These are phyloP conservation scores for Daldinia childiae DNA, from an alignment of 495 filamentous ascomycete genomes.

Conservation along the genomic window DNA sequence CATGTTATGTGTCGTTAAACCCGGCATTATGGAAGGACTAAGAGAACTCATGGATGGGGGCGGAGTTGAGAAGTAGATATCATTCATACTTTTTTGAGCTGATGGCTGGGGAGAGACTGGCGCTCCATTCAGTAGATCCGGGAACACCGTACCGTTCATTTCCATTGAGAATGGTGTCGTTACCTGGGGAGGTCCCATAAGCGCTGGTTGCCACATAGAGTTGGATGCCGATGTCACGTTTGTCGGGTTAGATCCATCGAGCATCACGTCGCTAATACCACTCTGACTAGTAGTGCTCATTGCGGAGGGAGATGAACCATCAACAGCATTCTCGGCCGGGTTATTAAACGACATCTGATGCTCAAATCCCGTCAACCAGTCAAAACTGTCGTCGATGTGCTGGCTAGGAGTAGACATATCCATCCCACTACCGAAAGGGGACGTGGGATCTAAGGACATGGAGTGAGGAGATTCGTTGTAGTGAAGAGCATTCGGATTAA, in stretches of 20 bases:
- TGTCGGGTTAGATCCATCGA: constrained; percentile 79
- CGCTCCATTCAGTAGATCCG: constrained; percentile 67
- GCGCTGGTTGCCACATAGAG: constrained; percentile 72
- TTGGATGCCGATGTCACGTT: constrained; percentile 54
- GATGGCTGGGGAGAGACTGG: constrained; percentile 70
- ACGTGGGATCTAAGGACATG: constrained; percentile 75
- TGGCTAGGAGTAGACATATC: constrained; percentile 61
- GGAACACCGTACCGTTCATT: constrained; percentile 62
- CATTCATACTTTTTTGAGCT: constrained; percentile 60
- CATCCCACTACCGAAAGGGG: constrained; percentile 75
- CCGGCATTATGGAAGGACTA: constrained; percentile 61
- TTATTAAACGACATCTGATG: constrained; percentile 75
- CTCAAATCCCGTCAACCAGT: constrained; percentile 89
- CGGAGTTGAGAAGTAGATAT: constrained; percentile 67
- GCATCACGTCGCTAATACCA: constrained; percentile 90
- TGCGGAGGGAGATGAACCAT: constrained; percentile 93
- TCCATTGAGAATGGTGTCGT: constrained; percentile 72
- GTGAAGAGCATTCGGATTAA: constrained; percentile 96
- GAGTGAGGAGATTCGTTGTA: constrained; percentile 84
- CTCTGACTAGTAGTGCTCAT: constrained; percentile 93
- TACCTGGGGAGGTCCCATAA: constrained; percentile 68
- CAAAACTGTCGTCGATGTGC: constrained; percentile 81
- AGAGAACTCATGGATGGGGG: constrained; percentile 74
- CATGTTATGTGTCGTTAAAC: constrained; percentile 63
- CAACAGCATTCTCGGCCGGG: constrained; percentile 78